Percentiles rank a stretch among this genome's conserved stretches.
These are phyloP conservation scores for Phoma sp. DNA, from an alignment of 2,329 filamentous ascomycete species.

Conservation along the genomic window DNA sequence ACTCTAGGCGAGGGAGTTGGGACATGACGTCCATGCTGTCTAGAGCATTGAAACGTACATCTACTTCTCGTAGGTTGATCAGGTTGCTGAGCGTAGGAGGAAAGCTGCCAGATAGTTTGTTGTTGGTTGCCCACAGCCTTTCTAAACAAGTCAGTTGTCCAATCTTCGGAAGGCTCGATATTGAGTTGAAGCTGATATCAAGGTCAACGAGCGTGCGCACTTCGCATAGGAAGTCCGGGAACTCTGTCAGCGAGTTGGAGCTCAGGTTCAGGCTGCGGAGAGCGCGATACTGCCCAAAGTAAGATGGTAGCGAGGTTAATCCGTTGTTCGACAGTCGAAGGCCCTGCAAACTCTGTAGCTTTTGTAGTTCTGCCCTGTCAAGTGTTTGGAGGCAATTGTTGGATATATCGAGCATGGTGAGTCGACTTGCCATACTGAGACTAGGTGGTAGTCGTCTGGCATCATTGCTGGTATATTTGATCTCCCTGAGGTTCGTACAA, in stretches of 20 bases:
- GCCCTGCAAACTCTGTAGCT: slow-evolving; percentile 78
- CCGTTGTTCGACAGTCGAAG: slow-evolving; percentile 95
- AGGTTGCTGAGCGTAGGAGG: slow-evolving; percentile 77
- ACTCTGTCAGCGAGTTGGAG: slow-evolving; percentile 86
- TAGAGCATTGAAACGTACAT: slow-evolving; percentile 92
- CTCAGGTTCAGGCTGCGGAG: slow-evolving; percentile 89
- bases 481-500: slow-evolving; percentile 88
- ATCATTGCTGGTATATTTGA: slow-evolving; percentile 96
- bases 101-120: slow-evolving; percentile 79
- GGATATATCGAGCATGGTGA: slow-evolving; percentile 92
- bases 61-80: slow-evolving; percentile 82
- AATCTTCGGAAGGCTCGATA: slow-evolving; percentile 79
- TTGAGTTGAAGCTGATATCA: slow-evolving; percentile 96
- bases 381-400: slow-evolving; percentile 92
- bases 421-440: slow-evolving; percentile 77
- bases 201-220: slow-evolving; percentile 86
- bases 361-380: slow-evolving; percentile 81
- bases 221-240: slow-evolving; percentile 85
- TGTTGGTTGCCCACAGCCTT: slow-evolving; percentile 94
- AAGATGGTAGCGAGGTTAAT: slow-evolving; percentile 76
- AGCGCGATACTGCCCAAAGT: slow-evolving; percentile 81
- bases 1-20: slow-evolving; percentile 83
- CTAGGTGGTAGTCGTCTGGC: slow-evolving; percentile 85
- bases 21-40: slow-evolving; percentile 88
- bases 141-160: slow-evolving; percentile 82